A percentile compares a stretch with the other conserved stretches of the same genome.
Evolutionary conservation across 1,284 basidiomycete species (phyloP).

Genomic region (Stereum hirsutum): DNA sequence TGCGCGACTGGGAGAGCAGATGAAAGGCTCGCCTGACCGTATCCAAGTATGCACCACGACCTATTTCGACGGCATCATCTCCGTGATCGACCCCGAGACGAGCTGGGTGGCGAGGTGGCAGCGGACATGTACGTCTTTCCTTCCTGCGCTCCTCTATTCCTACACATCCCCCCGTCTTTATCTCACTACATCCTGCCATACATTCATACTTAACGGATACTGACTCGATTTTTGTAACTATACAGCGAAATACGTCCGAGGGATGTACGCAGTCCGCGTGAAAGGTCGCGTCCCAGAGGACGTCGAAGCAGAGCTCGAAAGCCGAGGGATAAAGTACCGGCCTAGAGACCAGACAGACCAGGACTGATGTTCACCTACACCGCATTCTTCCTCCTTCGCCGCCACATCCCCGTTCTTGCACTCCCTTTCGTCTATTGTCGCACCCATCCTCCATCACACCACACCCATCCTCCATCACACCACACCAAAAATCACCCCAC

Average conservation of each 20-base stretch:
- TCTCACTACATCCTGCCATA: background rate
- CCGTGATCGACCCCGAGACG: constrained; percentile 80
- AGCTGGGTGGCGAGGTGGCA: constrained; percentile 98
- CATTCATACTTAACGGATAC: too few relatives aligned
- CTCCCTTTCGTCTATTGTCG: background rate
- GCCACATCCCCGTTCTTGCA: background rate
- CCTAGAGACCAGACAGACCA: constrained; percentile 69
- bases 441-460: background rate
- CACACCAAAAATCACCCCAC: too few relatives aligned
- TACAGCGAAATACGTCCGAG: constrained; percentile 76
- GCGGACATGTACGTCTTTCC: constrained; percentile 59
- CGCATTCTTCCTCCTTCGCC: background rate
- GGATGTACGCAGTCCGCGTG: constrained; percentile 85
- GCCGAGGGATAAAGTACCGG: constrained; percentile 72
- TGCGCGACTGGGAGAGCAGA: too few relatives aligned
- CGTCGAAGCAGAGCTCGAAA: constrained; percentile 71
- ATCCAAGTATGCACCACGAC: constrained; percentile 89
- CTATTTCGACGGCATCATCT: constrained; percentile 89
- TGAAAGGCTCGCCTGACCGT: constrained; percentile 82
- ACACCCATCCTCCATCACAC: too few relatives aligned
- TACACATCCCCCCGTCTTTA: background rate
- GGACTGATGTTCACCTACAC: constrained; percentile 30
- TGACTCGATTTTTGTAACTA: constrained; percentile 2
- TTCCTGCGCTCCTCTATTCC: background rate
- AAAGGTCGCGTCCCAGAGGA: constrained; percentile 82